Evolutionary conservation across 1,284 basidiomycete genomes (phyloP).

Genomic region (Rhodotorula sp.): DNA sequence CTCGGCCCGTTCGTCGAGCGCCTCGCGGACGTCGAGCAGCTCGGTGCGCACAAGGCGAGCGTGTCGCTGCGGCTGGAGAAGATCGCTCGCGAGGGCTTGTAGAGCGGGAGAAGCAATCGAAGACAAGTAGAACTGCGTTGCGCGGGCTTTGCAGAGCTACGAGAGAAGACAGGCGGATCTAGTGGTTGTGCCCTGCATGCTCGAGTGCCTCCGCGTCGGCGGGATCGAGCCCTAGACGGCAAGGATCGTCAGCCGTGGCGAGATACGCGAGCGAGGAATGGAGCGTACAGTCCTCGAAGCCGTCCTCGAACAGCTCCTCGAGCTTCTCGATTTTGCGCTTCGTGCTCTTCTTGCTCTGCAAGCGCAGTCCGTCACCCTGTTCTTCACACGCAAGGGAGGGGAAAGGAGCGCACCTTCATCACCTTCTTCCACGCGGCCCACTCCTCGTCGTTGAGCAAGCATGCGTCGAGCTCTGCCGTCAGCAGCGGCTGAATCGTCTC

Average conservation of each 20-base stretch:
- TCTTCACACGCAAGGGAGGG: not conserved
- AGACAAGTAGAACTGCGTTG: not conserved
- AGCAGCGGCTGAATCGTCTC: slow-evolving; percentile 48
- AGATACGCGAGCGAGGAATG: not conserved
- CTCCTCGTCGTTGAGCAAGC: slow-evolving; percentile 53
- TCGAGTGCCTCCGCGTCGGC: slow-evolving; percentile 1
- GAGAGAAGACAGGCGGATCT: not conserved
- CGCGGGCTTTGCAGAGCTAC: not conserved
- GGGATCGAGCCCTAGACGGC: slow-evolving; percentile 7
- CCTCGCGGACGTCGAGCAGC: slow-evolving; percentile 90
- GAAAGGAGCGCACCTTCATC: slow-evolving; percentile 47
- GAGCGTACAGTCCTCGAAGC: slow-evolving; percentile 28
- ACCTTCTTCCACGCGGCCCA: slow-evolving; percentile 52
- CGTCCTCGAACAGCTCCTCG: slow-evolving; percentile 50
- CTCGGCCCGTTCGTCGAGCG: slow-evolving; percentile 89
- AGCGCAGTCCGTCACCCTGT: not conserved
- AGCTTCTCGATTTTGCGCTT: slow-evolving; percentile 49
- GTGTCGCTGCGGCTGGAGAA: slow-evolving; percentile 50
- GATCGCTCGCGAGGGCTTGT: slow-evolving; percentile 30
- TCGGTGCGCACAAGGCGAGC: slow-evolving; percentile 81
- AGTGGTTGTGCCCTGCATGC: slow-evolving; percentile 6
- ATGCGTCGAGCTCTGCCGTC: slow-evolving; percentile 50
- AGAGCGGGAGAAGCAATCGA: not conserved
- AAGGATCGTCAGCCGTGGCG: not conserved
- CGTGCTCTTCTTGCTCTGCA: slow-evolving; percentile 17